Conservation (phyloP, 164 flowering plant species). For the Echeveria elegans region DNA sequence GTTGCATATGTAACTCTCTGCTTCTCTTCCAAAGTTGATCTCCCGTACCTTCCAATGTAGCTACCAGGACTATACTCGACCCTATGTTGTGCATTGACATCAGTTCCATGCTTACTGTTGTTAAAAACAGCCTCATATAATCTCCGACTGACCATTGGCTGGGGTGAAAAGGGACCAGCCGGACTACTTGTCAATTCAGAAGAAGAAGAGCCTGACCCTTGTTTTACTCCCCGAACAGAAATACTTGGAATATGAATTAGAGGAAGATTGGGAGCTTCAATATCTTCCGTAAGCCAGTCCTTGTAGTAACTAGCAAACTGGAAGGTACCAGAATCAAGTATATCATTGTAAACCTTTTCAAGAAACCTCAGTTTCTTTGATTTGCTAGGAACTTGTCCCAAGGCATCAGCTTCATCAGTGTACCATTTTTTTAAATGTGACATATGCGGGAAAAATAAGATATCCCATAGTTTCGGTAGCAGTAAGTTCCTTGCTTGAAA, state of each 20-base stretch:
- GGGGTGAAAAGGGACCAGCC: conserved; percentile 26
- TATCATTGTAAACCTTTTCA: conserved; percentile 48
- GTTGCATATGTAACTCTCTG: conserved; percentile 15
- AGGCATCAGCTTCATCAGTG: conserved; percentile 40
- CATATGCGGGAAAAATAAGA: conserved; percentile 53
- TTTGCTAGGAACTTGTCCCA: conserved; percentile 27
- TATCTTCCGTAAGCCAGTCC: conserved; percentile 67
- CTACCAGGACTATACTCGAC: conserved; percentile 20
- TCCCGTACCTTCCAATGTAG: conserved; percentile 21
- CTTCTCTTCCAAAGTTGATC: conserved; percentile 28
- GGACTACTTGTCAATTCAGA: conserved; percentile 27
- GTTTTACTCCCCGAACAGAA: conserved; percentile 20
- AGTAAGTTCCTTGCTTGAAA: conserved; percentile 41
- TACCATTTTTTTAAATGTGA: conserved; percentile 58
- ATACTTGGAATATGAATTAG: conserved; percentile 34
- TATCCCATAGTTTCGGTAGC: conserved; percentile 61
- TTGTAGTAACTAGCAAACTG: conserved; percentile 70
- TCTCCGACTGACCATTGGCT: conserved; percentile 51
- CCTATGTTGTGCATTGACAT: conserved; percentile 19
- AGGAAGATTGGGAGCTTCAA: conserved; percentile 55
- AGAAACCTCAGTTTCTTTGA: conserved; percentile 44
- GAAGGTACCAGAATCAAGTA: conserved; percentile 49
- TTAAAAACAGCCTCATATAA: conserved; percentile 49
- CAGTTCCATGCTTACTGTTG: conserved; percentile 14
- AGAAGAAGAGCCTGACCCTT: conserved; percentile 22